Evolutionary conservation across 768 basidiomycete genomes (phyloP).

Genomic region (Gloeophyllum trabeum): DNA sequence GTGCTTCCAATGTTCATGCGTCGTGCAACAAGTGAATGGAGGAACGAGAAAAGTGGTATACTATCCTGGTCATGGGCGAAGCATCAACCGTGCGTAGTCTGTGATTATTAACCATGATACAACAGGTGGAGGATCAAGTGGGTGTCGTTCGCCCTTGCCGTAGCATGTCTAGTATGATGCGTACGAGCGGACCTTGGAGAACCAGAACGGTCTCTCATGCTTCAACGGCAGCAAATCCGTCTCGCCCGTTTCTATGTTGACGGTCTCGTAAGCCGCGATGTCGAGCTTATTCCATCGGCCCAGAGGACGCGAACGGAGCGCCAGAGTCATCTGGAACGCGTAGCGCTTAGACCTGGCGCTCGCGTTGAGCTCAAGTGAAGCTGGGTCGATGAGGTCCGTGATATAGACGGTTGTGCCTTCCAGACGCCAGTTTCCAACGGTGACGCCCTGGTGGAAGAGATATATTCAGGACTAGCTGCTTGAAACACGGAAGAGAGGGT

Average conservation of each 20-base stretch:
- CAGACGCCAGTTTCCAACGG: slow-evolving; percentile 65
- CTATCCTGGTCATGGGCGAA: too few species aligned
- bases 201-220: slow-evolving; percentile 88
- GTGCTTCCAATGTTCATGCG: too few species aligned
- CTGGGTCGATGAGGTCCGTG: slow-evolving; percentile 50
- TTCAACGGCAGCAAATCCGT: slow-evolving; percentile 57
- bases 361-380: slow-evolving; percentile 7
- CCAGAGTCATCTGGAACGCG: slow-evolving; percentile 63
- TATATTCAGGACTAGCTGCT: background rate
- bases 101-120: too few species aligned
- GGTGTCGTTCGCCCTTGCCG: too few species aligned
- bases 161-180: too few species aligned
- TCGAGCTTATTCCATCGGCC: slow-evolving; percentile 82
- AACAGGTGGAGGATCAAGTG: too few species aligned
- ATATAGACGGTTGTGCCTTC: slow-evolving; percentile 47
- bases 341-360: slow-evolving; percentile 28
- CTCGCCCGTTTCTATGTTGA: slow-evolving; percentile 71
- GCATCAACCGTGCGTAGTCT: too few species aligned
- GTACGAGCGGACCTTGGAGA: slow-evolving; percentile 81
- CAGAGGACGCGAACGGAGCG: slow-evolving; percentile 63
- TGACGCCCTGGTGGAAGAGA: slow-evolving; percentile 43
- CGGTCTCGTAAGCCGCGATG: slow-evolving; percentile 60
- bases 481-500: background rate
- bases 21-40: too few species aligned
- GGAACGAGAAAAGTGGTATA: too few species aligned